Percentiles rank a stretch among this genome's conserved stretches.
Conservation (phyloP, 2,329 filamentous ascomycete genomes). For the Fusarium xyrophilum region DNA sequence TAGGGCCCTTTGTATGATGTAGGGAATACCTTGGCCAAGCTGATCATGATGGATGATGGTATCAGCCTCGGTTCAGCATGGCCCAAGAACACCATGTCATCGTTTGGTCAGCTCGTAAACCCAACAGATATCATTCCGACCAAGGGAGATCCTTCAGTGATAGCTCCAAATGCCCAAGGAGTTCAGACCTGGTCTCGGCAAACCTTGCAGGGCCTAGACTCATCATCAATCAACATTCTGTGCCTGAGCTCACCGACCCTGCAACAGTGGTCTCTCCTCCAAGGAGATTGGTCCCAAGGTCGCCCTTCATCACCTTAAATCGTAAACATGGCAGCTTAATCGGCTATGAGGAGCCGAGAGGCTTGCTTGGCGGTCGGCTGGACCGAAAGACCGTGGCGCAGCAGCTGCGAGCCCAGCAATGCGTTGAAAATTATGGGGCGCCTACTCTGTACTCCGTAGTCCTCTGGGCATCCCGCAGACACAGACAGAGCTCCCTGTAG, state of each 20-base stretch:
- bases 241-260: slow-evolving; percentile 29
- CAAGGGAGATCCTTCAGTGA: slow-evolving; percentile 33
- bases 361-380: slow-evolving; percentile 43
- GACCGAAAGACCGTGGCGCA: slow-evolving; percentile 42
- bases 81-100: slow-evolving; percentile 21
- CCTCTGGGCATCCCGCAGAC: slow-evolving; percentile 37
- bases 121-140: slow-evolving; percentile 13
- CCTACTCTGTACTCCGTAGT: too few species aligned
- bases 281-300: slow-evolving; percentile 31
- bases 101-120: slow-evolving; percentile 7
- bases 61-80: background rate
- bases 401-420: slow-evolving; percentile 38
- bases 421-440: slow-evolving; percentile 40
- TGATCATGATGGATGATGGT: background rate
- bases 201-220: slow-evolving; percentile 21
- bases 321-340: slow-evolving; percentile 35
- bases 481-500: slow-evolving; percentile 34
- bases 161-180: slow-evolving; percentile 9
- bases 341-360: slow-evolving; percentile 44
- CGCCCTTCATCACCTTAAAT: slow-evolving; percentile 31
- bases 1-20: background rate
- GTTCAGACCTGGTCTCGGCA: slow-evolving; percentile 26
- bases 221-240: slow-evolving; percentile 4
- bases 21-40: background rate
- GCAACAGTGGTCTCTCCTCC: slow-evolving; percentile 19